Conservation (phyloP, 768 basidiomycete species). For the Calocybe indica region DNA sequence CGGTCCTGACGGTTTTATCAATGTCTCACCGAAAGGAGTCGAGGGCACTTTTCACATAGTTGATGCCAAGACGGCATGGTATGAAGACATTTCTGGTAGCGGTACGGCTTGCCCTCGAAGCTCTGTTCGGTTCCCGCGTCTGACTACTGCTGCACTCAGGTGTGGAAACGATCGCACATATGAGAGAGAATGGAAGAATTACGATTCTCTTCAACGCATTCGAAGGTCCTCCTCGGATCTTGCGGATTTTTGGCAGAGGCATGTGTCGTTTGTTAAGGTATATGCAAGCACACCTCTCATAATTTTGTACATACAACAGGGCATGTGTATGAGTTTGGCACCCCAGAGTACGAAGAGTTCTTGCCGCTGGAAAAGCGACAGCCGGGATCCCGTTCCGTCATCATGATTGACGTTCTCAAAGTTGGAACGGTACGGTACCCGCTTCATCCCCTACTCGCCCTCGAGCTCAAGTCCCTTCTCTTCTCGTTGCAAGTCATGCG, state of each 20-base stretch:
- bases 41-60: conserved; percentile 56
- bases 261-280: neutral
- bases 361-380: conserved; percentile 26
- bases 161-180: conserved; percentile 45
- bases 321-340: conserved; percentile 37
- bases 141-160: conserved; percentile 19
- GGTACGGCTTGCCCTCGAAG: conserved; percentile 32
- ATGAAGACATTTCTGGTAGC: conserved; percentile 68
- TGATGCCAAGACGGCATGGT: conserved; percentile 54
- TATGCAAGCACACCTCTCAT: neutral
- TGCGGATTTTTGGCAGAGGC: conserved; percentile 47
- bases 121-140: neutral
- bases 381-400: conserved; percentile 38
- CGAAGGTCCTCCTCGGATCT: conserved; percentile 42
- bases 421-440: conserved; percentile 32
- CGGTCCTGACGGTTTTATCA: conserved; percentile 49
- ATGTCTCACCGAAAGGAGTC: conserved; percentile 63
- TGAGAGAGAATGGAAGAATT: conserved; percentile 47
- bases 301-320: conserved; percentile 18
- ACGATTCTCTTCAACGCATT: conserved; percentile 50
- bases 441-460: neutral
- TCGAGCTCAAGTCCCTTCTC: neutral
- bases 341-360: conserved; percentile 31
- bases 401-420: conserved; percentile 38
- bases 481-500: conserved; percentile 31